Conservation (phyloP, 768 basidiomycete species). For the Aureoboletus auriporus region DNA sequence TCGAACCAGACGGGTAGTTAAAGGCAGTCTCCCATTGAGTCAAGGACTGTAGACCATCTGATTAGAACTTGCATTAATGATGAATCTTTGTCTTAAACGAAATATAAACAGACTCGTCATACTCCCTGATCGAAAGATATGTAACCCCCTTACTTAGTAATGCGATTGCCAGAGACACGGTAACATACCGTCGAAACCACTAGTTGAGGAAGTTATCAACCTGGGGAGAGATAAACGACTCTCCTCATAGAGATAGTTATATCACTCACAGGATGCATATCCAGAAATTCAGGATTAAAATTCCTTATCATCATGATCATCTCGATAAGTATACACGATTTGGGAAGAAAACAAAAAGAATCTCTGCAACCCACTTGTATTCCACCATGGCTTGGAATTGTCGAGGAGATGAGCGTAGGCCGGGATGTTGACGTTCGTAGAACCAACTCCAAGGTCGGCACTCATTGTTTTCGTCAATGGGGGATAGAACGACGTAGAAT, state of each 20-base stretch:
- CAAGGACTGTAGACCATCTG: conserved; percentile 36
- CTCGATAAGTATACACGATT: background rate
- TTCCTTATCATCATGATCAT: background rate
- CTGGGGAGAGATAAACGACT: conserved; percentile 10
- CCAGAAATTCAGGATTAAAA: background rate
- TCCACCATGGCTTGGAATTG: background rate
- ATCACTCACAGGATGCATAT: conserved; percentile 1
- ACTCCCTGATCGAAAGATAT: conserved; percentile 8
- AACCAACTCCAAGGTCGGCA: background rate
- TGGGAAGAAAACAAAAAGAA: too few relatives aligned
- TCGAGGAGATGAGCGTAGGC: background rate
- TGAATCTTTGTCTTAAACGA: too few relatives aligned
- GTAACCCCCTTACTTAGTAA: too few relatives aligned
- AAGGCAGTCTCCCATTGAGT: conserved; percentile 36
- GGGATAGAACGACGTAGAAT: background rate
- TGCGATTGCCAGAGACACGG: too few relatives aligned
- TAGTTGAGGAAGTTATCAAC: conserved; percentile 34
- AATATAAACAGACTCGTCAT: conserved; percentile 34
- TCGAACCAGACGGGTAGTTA: conserved; percentile 25
- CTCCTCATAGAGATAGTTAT: background rate
- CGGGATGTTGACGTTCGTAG: background rate
- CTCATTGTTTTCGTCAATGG: background rate
- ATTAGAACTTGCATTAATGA: background rate
- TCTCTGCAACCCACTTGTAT: too few relatives aligned
- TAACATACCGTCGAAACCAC: conserved; percentile 32